Evolutionary conservation across 257 asterid species (phyloP).

Genomic region (Misopates orontium): DNA sequence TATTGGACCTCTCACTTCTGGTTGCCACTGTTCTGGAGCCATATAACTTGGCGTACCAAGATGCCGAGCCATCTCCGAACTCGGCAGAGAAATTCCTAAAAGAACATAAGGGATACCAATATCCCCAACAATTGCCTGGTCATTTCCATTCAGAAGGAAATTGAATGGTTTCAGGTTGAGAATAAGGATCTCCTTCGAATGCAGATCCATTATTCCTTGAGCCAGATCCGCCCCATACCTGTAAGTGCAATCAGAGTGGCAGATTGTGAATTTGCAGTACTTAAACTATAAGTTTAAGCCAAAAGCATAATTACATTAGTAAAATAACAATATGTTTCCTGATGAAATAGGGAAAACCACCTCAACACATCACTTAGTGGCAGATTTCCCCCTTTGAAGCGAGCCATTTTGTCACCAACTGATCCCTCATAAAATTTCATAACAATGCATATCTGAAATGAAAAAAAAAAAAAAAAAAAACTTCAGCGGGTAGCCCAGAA

Average conservation of each 20-base stretch:
- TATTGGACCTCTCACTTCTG: slow-evolving; percentile 85
- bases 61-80: slow-evolving; percentile 57
- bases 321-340: neutral
- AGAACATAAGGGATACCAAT: slow-evolving; percentile 63
- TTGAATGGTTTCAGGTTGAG: slow-evolving; percentile 87
- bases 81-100: slow-evolving; percentile 62
- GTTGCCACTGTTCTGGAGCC: slow-evolving; percentile 99
- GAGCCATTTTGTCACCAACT: slow-evolving; percentile 81
- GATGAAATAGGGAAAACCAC: slow-evolving; percentile 38
- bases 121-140: slow-evolving; percentile 72
- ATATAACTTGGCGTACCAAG: slow-evolving; percentile 88
- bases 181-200: slow-evolving; percentile 65
- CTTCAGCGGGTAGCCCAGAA: neutral
- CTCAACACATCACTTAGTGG: slow-evolving; percentile 73
- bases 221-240: slow-evolving; percentile 89
- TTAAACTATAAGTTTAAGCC: neutral
- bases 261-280: slow-evolving; percentile 5
- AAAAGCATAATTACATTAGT: neutral
- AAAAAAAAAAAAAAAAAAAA: slow-evolving; percentile 27
- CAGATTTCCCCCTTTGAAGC: slow-evolving; percentile 65
- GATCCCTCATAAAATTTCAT: slow-evolving; percentile 90
- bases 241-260: slow-evolving; percentile 9
- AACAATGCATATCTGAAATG: slow-evolving; percentile 75
- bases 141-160: slow-evolving; percentile 65
- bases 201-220: slow-evolving; percentile 84